Percentiles rank a stretch among this genome's conserved stretches.
These are phyloP conservation scores for Coleophoma eucalyptorum DNA, from an alignment of 2,329 filamentous ascomycete genomes.

Conservation along the genomic window DNA sequence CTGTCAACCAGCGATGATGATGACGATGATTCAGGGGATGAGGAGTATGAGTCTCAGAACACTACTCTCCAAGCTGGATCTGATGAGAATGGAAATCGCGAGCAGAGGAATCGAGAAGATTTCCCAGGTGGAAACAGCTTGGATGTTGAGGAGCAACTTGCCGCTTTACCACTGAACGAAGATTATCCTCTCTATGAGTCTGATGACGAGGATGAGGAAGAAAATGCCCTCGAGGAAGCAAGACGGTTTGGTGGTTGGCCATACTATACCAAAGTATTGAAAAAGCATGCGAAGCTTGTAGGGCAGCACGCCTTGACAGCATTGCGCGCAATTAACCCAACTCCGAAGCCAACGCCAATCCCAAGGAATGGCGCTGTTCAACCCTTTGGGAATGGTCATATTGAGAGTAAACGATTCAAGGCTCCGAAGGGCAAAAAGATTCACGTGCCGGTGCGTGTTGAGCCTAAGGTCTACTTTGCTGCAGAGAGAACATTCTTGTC, in stretches of 20 bases:
- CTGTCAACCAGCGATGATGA: slow-evolving; percentile 76
- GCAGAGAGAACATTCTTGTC: slow-evolving; percentile 93
- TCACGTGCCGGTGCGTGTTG: slow-evolving; percentile 90
- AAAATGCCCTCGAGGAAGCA: slow-evolving; percentile 74
- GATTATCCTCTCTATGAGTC: slow-evolving; percentile 91
- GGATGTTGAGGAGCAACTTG: slow-evolving; percentile 83
- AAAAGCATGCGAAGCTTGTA: slow-evolving; percentile 24
- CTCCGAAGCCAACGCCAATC: slow-evolving; percentile 31
- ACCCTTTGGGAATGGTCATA: slow-evolving; percentile 51
- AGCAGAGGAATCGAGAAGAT: slow-evolving; percentile 9
- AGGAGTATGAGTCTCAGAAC: slow-evolving; percentile 17
- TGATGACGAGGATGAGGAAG: slow-evolving; percentile 74
- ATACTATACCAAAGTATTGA: slow-evolving; percentile 62
- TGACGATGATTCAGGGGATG: slow-evolving; percentile 61
- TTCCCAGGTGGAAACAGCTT: slow-evolving; percentile 36
- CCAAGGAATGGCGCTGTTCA: slow-evolving; percentile 50
- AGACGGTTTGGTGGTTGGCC: slow-evolving; percentile 71
- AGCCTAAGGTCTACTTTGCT: slow-evolving; percentile 97
- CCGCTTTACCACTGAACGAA: slow-evolving; percentile 54
- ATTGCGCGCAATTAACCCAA: slow-evolving; percentile 11
- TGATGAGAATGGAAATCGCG: slow-evolving; percentile 17
- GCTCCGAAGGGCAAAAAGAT: slow-evolving; percentile 86
- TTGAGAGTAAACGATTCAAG: slow-evolving; percentile 59
- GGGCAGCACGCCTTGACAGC: slow-evolving; percentile 10
- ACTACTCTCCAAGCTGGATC: slow-evolving; percentile 10